Evolutionary conservation across 768 basidiomycete genomes (phyloP).

Genomic region (Rhodotorula babjevae): DNA sequence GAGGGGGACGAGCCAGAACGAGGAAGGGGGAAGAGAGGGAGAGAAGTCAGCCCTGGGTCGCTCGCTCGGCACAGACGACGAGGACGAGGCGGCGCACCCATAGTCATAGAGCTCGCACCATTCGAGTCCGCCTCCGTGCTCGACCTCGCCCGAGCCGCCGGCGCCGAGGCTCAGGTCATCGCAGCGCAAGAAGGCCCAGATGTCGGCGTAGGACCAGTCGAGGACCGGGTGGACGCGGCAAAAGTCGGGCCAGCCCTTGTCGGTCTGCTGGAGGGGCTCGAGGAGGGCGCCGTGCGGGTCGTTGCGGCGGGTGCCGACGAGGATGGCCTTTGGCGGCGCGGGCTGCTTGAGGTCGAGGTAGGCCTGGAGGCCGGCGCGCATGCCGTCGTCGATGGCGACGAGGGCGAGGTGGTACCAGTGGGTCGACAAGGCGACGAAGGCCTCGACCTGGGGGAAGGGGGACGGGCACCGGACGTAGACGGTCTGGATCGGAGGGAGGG

Average conservation of each 20-base stretch:
- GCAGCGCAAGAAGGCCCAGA: constrained; percentile 77
- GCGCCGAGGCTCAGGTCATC: constrained; percentile 28
- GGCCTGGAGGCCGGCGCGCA: constrained; percentile 54
- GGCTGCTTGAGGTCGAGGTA: constrained; percentile 28
- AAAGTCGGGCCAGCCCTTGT: constrained; percentile 81
- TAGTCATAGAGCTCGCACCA: constrained; percentile 87
- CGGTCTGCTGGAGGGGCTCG: constrained; percentile 70
- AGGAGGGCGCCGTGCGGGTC: constrained; percentile 91
- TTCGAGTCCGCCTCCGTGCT: constrained; percentile 55
- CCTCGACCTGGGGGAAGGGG: constrained; percentile 76
- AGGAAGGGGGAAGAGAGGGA: neutral
- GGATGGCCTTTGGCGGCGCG: constrained; percentile 57
- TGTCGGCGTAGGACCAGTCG: constrained; percentile 83
- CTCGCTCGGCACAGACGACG: too few relatives aligned
- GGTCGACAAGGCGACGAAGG: constrained; percentile 67
- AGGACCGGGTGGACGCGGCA: constrained; percentile 92
- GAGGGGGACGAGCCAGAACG: neutral
- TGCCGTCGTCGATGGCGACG: constrained; percentile 58
- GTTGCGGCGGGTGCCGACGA: constrained; percentile 79
- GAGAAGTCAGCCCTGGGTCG: too few relatives aligned
- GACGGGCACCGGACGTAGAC: constrained; percentile 87
- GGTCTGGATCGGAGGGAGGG: constrained; percentile 45
- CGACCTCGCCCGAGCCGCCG: constrained; percentile 46
- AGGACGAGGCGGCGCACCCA: constrained; percentile 57
- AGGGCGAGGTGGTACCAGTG: constrained; percentile 69